Base-by-base conservation (phyloP, 495 filamentous ascomycete genomes). In the Neurospora sp. region DNA sequence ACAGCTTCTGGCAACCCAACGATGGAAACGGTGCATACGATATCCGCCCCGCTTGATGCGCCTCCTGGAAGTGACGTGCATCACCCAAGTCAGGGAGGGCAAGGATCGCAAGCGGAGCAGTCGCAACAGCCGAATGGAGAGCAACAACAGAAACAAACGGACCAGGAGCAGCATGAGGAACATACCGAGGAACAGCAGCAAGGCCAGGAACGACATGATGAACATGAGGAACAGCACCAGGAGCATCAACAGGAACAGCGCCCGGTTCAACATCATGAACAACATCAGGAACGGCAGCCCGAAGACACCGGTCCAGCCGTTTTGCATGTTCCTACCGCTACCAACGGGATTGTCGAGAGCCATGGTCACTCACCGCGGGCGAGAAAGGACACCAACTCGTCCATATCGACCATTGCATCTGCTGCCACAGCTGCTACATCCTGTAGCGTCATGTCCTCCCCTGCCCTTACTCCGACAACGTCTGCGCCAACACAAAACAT, bases 371-470 rank as follows among this genome's bases (percentile, higher is more conserved):
- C 82, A 72, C 75, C 83, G 70, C 83, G 83, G 31, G 73, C 78
- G 73, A 83, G 85, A 77, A 84, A 86, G 75, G 82, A 86, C 70
- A 86, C 85, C 20, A 77, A 72, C 69, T 86, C 84, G 66, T 85
- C 84, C 39, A 85, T 78, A 41, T 84, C 84, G 71, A 85, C 84
- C 38, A 78, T 75, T 40, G 79, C 81, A 44, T 83, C 83, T 72
- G 77, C 74, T 71, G 77, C 78, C 37, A 82, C 84, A 41, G 78
- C 79, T 40, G 76, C 80, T 70, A 85, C 82, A 40, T 78, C 79
- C 40, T 85, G 84, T 73, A 84, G 81, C 76, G 79, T 81, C 75
- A 82, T 83, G 73, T 76, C 82, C 40, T 82, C 84, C 22, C 76
- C 79, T 10, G 78, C 61, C 69, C 77, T 76, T 42, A 69, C 75